phyloP scores from a whole-genome alignment of 345 rosid genomes.

The Lepidium sativum region DNA sequence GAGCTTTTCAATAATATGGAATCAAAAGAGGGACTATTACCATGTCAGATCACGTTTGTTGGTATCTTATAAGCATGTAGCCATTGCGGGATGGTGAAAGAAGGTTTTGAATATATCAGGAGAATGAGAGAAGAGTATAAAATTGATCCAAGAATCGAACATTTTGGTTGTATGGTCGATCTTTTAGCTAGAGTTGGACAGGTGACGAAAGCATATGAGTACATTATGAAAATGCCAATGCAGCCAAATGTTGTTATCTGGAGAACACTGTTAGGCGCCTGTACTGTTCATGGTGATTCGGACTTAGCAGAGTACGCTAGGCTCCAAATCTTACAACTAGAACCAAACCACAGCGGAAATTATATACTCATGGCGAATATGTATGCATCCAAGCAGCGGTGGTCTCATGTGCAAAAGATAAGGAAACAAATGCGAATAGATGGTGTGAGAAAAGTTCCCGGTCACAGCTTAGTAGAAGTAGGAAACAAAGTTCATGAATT shows the following conservation, averaged over 20 bases:
- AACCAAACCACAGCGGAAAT: conserved; percentile 72
- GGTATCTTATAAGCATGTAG: conserved; percentile 86
- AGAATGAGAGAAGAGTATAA: conserved; percentile 60
- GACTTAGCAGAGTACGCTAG: conserved; percentile 58
- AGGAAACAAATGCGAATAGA: conserved; percentile 49
- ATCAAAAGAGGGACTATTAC: conserved; percentile 32
- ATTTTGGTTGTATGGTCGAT: conserved; percentile 87
- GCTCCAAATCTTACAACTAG: conserved; percentile 39
- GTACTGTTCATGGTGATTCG: conserved; percentile 52
- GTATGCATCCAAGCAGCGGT: conserved; percentile 68
- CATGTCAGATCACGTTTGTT: conserved; percentile 63
- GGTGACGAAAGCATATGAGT: conserved; percentile 51
- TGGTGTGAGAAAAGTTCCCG: conserved; percentile 62
- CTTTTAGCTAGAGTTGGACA: conserved; percentile 73
- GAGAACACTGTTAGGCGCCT: conserved; percentile 76
- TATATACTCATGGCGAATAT: conserved; percentile 76
- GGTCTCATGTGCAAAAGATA: conserved; percentile 61
- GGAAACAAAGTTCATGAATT: conserved; percentile 61
- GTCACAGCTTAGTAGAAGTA: conserved; percentile 69
- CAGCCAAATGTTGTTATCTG: conserved; percentile 71
- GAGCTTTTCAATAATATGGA: conserved; percentile 51
- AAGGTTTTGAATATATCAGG: conserved; percentile 55
- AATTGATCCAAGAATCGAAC: conserved; percentile 69
- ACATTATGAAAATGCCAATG: conserved; percentile 48
- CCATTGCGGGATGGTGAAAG: conserved; percentile 77